These are phyloP conservation scores for Gonapodya prolifera DNA, from an alignment of 192 early-diverging fungal genomes.

Conservation along the genomic window DNA sequence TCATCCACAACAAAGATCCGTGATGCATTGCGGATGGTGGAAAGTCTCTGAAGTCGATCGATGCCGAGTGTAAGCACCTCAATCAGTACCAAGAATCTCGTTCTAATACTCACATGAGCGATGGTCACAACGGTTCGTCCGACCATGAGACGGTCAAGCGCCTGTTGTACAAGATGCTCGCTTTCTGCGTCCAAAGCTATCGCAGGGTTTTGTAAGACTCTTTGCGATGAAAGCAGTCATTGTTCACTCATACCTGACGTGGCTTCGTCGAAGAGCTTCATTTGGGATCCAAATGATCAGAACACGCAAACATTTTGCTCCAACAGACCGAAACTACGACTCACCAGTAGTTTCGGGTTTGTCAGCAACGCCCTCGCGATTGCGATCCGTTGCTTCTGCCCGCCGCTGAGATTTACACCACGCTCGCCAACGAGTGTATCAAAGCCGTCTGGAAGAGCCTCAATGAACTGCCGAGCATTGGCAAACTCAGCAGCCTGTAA, in stretches of 20 bases:
- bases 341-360: constrained; percentile 7
- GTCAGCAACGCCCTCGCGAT: neutral
- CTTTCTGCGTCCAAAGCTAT: neutral
- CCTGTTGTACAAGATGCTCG: constrained; percentile 9
- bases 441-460: constrained; percentile 35
- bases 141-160: constrained; percentile 7
- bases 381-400: no score
- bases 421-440: constrained; percentile 27
- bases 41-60: constrained; percentile 39
- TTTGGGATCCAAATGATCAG: no score
- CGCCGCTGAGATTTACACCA: neutral
- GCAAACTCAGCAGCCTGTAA: constrained; percentile 53
- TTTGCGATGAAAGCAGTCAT: no score
- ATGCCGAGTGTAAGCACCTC: neutral
- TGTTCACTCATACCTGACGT: no score
- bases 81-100: neutral
- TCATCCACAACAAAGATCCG: constrained; percentile 41
- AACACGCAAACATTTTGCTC: no score
- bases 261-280: constrained; percentile 9
- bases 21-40: constrained; percentile 48
- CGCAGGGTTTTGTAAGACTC: no score
- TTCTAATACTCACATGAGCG: no score
- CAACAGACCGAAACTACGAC: no score
- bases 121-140: constrained; percentile 7
- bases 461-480: constrained; percentile 56